Evolutionary conservation across 345 rosid genomes (phyloP), one percentile per base, ranked within the genome.

Genomic region (Brassica incana): DNA sequence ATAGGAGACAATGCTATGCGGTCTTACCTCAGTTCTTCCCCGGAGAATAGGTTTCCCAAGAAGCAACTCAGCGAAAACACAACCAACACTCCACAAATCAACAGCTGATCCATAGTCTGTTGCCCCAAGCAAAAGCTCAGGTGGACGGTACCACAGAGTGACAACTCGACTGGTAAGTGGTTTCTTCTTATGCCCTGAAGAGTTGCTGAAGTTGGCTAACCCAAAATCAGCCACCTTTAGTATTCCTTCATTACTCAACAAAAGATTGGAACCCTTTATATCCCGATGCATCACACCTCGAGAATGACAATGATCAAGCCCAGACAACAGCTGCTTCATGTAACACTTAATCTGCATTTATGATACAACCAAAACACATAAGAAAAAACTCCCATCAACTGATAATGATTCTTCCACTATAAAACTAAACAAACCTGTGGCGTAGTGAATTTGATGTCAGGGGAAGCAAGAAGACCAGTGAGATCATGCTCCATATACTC

Each of bases 401-500:
- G 15, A 1, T 14, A 2, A 62, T 38, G 14, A 69, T 38, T 56
- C 38, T 20, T 9, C 14, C 36, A 15, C 18, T 6, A 11, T 5
- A 10, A 73, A 82, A 74, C 50, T 15, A 9, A 65, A 84, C 87
- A 3, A 83, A 95, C 99, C 99, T 95, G 99, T 18, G 99, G 86
- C 71, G 85, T 93, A 0, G 88, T 90, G 87, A 95, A 95, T 52
- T 84, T 89, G 85, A 90, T 83, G 67, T 88, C 88, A 67, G 97
- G 97, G 68, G 90, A 86, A 81, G 98, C 86, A 77, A 93, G 67
- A 77, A 95, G 97, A 71, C 98, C 98, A 6, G 97, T 90, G 43
- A 95, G 88, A 74, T 95, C 99, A 80, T 95, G 99, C 80, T 95
- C 99, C 99, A 95, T 95, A 81, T 93, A 95, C 88, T 95, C 99